Conservation (phyloP, 2,329 filamentous ascomycete species). For the Pseudogymnoascus sp. region DNA sequence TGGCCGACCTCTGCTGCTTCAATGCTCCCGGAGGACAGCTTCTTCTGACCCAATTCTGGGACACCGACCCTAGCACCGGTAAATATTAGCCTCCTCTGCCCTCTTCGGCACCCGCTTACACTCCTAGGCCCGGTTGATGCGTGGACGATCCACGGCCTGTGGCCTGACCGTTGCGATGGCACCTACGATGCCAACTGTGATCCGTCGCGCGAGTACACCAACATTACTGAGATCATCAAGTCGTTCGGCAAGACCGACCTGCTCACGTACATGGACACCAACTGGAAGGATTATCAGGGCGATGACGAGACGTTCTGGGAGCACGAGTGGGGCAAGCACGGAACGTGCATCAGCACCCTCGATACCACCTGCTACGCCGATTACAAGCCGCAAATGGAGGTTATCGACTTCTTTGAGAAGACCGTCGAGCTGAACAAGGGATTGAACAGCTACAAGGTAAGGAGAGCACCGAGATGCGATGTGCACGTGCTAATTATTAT, state of each 20-base stretch:
- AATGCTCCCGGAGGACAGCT: conserved; percentile 65
- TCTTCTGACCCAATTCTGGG: conserved; percentile 73
- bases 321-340: conserved; percentile 71
- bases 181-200: conserved; percentile 63
- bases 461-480: conserved; percentile 13
- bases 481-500: background rate
- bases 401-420: conserved; percentile 61
- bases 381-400: conserved; percentile 56
- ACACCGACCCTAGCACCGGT: conserved; percentile 51
- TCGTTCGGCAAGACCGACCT: conserved; percentile 47
- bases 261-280: conserved; percentile 59
- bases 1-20: conserved; percentile 66
- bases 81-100: background rate
- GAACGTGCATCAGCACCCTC: conserved; percentile 64
- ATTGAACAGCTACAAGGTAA: conserved; percentile 55
- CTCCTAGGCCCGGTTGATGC: conserved; percentile 52
- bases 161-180: conserved; percentile 61
- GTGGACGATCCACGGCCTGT: conserved; percentile 70
- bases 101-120: background rate
- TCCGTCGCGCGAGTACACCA: conserved; percentile 50
- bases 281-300: conserved; percentile 64
- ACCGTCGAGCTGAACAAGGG: conserved; percentile 59
- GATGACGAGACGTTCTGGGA: conserved; percentile 61
- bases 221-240: conserved; percentile 57
- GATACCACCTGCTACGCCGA: conserved; percentile 57